Percentiles rank a stretch among this genome's conserved stretches.
These are phyloP conservation scores for Kuraishia hungarica DNA, from an alignment of 805 yeast genomes.

Conservation along the genomic window DNA sequence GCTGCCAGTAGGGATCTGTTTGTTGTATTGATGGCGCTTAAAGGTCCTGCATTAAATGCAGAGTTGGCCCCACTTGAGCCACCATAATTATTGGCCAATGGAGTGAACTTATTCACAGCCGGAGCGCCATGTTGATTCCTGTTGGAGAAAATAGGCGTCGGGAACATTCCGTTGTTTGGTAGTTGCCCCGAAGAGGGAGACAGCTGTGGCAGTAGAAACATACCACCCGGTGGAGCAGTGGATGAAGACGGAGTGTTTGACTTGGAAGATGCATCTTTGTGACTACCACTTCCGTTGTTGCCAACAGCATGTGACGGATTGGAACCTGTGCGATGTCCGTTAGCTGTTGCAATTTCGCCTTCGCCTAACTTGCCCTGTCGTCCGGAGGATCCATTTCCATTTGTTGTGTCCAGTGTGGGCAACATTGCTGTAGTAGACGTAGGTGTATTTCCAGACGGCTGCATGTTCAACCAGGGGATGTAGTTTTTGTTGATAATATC, in stretches of 20 bases:
- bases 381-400: not conserved
- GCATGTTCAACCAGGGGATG: not conserved
- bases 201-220: conserved; percentile 20
- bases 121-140: conserved; percentile 7
- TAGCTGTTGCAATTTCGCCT: not conserved
- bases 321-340: not conserved
- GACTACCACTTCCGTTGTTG: conserved; percentile 1
- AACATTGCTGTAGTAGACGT: not conserved
- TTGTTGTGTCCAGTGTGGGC: not conserved
- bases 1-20: not conserved
- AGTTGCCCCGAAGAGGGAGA: conserved; percentile 17
- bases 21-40: not conserved
- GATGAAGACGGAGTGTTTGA: conserved; percentile 19
- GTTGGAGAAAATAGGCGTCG: conserved; percentile 12
- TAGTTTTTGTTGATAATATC: not conserved
- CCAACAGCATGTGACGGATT: conserved; percentile 2
- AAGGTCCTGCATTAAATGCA: not conserved
- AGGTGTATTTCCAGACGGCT: not conserved
- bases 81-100: not conserved
- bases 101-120: not conserved
- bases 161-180: conserved; percentile 9
- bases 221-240: conserved; percentile 19
- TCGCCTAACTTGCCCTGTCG: not conserved
- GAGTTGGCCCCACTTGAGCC: conserved; percentile 14
- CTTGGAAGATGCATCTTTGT: conserved; percentile 8